These are phyloP conservation scores for Claviceps spartinae DNA, from an alignment of 2,329 filamentous ascomycete species.

Conservation along the genomic window DNA sequence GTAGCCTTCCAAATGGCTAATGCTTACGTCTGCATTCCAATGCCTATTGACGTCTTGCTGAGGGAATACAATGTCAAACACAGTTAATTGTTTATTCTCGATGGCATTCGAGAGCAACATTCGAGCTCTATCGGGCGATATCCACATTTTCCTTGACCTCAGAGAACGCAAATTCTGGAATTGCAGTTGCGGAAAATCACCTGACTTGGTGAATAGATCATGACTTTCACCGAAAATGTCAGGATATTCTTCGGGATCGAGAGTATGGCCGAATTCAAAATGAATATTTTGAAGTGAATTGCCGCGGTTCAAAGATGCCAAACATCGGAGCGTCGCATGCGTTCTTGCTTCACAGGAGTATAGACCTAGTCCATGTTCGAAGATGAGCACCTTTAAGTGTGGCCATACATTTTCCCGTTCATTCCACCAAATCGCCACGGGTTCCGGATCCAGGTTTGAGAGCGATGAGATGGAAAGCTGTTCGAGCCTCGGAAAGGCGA, in stretches of 20 bases:
- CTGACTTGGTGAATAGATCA: background rate
- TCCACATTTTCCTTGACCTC: conserved; percentile 14
- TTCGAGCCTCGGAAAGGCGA: conserved; percentile 7
- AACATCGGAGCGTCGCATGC: conserved; percentile 8
- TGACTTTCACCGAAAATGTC: conserved; percentile 2
- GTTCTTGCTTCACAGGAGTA: too few relatives aligned
- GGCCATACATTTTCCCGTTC: conserved; percentile 6
- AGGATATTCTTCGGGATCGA: conserved; percentile 5
- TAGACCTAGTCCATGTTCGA: background rate
- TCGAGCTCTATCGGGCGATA: conserved; percentile 13
- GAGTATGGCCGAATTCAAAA: conserved; percentile 9
- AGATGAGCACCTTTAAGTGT: conserved; percentile 11
- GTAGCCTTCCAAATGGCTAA: conserved; percentile 17
- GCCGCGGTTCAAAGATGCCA: conserved; percentile 14
- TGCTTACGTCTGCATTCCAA: conserved; percentile 13
- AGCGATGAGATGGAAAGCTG: too few relatives aligned
- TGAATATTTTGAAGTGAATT: conserved; percentile 17
- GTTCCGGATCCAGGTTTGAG: too few relatives aligned
- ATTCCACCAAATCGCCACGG: conserved; percentile 4
- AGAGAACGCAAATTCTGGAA: conserved; percentile 17
- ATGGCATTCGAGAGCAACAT: conserved; percentile 15
- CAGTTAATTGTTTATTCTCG: conserved; percentile 16
- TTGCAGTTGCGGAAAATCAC: conserved; percentile 5
- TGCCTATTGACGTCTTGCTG: background rate
- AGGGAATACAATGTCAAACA: conserved; percentile 24